These are phyloP conservation scores for Trichosanthes truncata DNA, from an alignment of 306 rosid species.

Conservation along the genomic window DNA sequence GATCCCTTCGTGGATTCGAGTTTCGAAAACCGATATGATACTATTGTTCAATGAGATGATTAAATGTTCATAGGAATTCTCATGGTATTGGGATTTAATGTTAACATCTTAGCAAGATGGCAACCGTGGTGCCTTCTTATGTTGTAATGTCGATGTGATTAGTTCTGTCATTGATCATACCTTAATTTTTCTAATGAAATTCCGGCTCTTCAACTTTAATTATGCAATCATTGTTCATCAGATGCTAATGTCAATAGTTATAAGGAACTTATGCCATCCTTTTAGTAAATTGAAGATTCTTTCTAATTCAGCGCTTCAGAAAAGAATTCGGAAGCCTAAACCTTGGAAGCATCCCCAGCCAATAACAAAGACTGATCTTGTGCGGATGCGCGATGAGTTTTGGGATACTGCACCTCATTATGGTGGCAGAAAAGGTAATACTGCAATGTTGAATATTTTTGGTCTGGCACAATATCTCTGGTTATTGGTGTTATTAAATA, in stretches of 20 bases:
- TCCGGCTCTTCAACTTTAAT: not conserved
- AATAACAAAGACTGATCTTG: conserved; percentile 75
- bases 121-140: not conserved
- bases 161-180: not conserved
- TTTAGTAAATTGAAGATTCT: conserved; percentile 3
- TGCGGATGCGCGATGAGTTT: conserved; percentile 87
- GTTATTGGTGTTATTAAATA: too few species aligned
- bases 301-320: conserved; percentile 43
- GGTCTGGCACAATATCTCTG: not conserved
- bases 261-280: not conserved
- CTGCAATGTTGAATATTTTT: not conserved
- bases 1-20: not conserved
- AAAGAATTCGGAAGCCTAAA: conserved; percentile 87
- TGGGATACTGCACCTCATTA: conserved; percentile 99
- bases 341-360: conserved; percentile 99
- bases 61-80: not conserved
- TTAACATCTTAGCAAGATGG: not conserved
- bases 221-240: not conserved
- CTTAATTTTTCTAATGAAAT: not conserved
- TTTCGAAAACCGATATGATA: not conserved
- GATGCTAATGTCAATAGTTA: not conserved
- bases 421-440: conserved; percentile 89
- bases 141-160: not conserved
- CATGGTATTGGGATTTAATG: not conserved
- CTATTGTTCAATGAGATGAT: not conserved